A percentile compares a stretch with the other conserved stretches of the same genome.
Evolutionary conservation across 768 basidiomycete genomes (phyloP).

Genomic region (Amyloporia xantha): DNA sequence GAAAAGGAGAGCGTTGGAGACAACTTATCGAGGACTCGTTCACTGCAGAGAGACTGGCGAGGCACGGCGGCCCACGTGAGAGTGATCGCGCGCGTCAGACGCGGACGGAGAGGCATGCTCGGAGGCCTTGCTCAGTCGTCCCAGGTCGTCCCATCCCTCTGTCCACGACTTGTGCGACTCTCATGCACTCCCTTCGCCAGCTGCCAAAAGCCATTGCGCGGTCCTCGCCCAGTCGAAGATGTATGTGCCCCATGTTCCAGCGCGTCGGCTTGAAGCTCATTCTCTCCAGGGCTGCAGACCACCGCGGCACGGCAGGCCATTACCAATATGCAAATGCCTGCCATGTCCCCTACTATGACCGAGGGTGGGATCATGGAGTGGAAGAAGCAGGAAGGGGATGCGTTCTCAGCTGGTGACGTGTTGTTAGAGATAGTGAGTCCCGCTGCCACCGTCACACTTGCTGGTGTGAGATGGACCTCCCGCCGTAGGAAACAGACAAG

Average conservation of each 20-base stretch:
- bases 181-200: conserved; percentile 17
- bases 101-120: too few species aligned
- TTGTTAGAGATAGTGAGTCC: conserved; percentile 78
- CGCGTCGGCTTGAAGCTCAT: not conserved
- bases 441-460: not conserved
- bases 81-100: too few species aligned
- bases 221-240: conserved; percentile 13
- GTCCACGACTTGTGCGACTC: not conserved
- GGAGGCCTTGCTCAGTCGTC: not conserved
- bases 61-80: too few species aligned
- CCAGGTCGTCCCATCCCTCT: not conserved
- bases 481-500: conserved; percentile 82
- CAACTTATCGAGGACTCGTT: too few species aligned
- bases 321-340: conserved; percentile 83
- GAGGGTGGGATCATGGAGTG: conserved; percentile 88
- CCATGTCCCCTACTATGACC: conserved; percentile 97
- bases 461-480: conserved; percentile 1
- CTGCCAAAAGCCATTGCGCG: conserved; percentile 10
- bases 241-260: conserved; percentile 6
- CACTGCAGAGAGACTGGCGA: too few species aligned
- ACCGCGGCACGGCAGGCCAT: conserved; percentile 49
- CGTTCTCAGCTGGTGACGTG: conserved; percentile 77
- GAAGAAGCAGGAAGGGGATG: conserved; percentile 84
- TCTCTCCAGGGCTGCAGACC: conserved; percentile 45
- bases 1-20: too few species aligned